These are phyloP conservation scores for Leccinum aurantiacum DNA, from an alignment of 768 basidiomycete genomes.

Conservation along the genomic window DNA sequence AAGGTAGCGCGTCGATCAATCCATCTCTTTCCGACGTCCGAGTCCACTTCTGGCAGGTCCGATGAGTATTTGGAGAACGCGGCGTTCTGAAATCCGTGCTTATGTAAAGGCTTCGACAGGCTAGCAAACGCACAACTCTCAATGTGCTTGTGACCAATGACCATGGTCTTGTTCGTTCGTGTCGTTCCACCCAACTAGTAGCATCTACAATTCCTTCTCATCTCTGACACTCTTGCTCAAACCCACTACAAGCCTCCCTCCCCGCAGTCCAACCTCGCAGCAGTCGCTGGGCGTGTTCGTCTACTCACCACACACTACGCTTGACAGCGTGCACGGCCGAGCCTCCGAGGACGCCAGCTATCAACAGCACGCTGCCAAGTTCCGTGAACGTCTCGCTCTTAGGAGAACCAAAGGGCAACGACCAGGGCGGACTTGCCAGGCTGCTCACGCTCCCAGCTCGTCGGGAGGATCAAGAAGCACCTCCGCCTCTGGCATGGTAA, in stretches of 20 bases:
- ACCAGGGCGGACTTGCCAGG: conserved; percentile 65
- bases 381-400: conserved; percentile 34
- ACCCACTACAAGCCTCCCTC: conserved; percentile 79
- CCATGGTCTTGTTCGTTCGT: too few relatives aligned
- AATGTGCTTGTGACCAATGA: too few relatives aligned
- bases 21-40: too few relatives aligned
- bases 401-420: conserved; percentile 39
- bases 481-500: conserved; percentile 60
- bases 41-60: too few relatives aligned
- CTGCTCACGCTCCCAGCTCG: conserved; percentile 62
- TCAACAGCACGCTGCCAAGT: conserved; percentile 19
- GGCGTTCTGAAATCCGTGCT: too few relatives aligned
- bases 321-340: conserved; percentile 82
- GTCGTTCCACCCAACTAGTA: too few relatives aligned
- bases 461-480: conserved; percentile 66
- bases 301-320: conserved; percentile 84
- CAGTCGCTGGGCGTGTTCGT: conserved; percentile 83
- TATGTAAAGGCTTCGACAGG: too few relatives aligned
- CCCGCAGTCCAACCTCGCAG: conserved; percentile 77
- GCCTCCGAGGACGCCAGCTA: conserved; percentile 25
- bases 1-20: too few relatives aligned
- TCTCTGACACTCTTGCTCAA: conserved; percentile 66
- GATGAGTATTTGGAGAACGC: too few relatives aligned
- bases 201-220: too few relatives aligned
- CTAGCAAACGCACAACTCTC: too few relatives aligned